Conservation (phyloP, 2,329 filamentous ascomycete species). For the Colletotrichum karsti region DNA sequence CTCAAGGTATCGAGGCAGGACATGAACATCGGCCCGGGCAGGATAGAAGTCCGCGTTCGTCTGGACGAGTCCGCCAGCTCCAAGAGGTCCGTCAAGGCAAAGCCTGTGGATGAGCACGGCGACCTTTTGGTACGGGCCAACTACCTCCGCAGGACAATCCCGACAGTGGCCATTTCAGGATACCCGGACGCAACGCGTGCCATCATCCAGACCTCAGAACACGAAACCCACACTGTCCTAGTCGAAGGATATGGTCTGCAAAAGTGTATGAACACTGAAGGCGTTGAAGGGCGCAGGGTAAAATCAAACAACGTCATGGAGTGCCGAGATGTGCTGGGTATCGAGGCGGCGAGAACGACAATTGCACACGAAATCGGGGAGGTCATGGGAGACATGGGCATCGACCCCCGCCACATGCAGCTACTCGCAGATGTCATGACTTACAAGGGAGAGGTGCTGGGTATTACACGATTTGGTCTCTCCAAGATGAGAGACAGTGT, state of each 20-base stretch:
- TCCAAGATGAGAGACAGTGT: conserved; percentile 97
- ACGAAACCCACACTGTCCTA: conserved; percentile 75
- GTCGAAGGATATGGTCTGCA: conserved; percentile 95
- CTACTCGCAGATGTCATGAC: conserved; percentile 98
- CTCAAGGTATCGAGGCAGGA: conserved; percentile 78
- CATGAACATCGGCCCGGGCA: conserved; percentile 66
- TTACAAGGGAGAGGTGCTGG: conserved; percentile 95
- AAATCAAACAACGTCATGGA: conserved; percentile 92
- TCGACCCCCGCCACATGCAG: conserved; percentile 98
- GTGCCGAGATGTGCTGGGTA: conserved; percentile 85
- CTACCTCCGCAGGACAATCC: conserved; percentile 82
- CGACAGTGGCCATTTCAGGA: conserved; percentile 86
- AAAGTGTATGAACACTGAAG: conserved; percentile 91
- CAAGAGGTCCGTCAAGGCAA: conserved; percentile 56
- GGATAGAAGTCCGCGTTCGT: conserved; percentile 78
- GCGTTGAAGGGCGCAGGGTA: conserved; percentile 80
- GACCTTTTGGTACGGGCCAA: conserved; percentile 80
- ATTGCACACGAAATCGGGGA: conserved; percentile 88
- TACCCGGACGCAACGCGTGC: conserved; percentile 87
- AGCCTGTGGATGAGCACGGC: conserved; percentile 51
- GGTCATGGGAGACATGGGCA: conserved; percentile 94
- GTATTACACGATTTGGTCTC: conserved; percentile 95
- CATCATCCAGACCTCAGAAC: conserved; percentile 84
- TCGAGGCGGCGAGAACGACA: conserved; percentile 90
- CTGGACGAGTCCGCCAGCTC: conserved; percentile 60